phyloP scores from a whole-genome alignment of 257 asterid species.

The Anisodus acutangulus region DNA sequence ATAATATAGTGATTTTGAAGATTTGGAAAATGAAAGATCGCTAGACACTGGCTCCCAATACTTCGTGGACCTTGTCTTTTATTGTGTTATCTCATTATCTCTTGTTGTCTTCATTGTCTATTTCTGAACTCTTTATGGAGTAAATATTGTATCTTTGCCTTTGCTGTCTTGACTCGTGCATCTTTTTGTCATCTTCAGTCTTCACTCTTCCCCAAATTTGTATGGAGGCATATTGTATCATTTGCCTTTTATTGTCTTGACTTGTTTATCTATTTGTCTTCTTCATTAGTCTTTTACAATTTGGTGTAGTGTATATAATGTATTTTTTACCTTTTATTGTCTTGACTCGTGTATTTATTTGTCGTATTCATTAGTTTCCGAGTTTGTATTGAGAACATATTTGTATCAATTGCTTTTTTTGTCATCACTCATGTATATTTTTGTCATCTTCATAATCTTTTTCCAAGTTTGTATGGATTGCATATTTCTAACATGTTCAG shows the following conservation, averaged over 20 bases:
- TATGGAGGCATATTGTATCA: neutral
- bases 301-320: neutral
- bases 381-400: neutral
- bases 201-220: neutral
- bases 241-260: neutral
- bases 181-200: conserved; percentile 6
- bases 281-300: neutral
- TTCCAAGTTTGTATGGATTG: neutral
- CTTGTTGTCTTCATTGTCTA: neutral
- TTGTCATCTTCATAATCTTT: neutral
- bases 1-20: neutral
- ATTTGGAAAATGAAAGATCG: neutral
- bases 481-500: neutral
- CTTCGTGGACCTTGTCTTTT: neutral
- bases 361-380: neutral
- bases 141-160: neutral
- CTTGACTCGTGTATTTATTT: neutral
- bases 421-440: neutral
- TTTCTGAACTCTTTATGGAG: neutral
- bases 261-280: neutral
- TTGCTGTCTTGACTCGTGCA: conserved; percentile 23
- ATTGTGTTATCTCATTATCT: neutral
- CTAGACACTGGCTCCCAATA: neutral
- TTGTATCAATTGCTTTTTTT: neutral
- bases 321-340: neutral